Percentiles rank a stretch among this genome's conserved stretches.
These are phyloP conservation scores for Plectosphaerella cucumerina DNA, from an alignment of 2,329 filamentous ascomycete genomes.

Conservation along the genomic window DNA sequence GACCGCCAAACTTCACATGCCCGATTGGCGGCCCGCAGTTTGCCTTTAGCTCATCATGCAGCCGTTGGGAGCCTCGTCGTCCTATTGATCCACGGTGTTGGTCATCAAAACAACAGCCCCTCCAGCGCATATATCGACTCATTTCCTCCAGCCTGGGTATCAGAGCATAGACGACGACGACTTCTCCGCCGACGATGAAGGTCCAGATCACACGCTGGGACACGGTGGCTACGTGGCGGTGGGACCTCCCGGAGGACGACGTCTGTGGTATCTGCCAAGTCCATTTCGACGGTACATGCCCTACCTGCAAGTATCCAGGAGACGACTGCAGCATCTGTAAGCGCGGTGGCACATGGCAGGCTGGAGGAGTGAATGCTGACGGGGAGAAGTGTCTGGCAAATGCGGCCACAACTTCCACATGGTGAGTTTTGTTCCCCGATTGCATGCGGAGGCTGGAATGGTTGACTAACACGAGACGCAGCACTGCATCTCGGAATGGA, in stretches of 20 bases:
- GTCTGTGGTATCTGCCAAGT: slow-evolving; percentile 98
- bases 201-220: slow-evolving; percentile 93
- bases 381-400: slow-evolving; percentile 75
- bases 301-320: slow-evolving; percentile 95
- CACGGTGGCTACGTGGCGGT: slow-evolving; percentile 92
- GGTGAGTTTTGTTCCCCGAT: slow-evolving; percentile 49
- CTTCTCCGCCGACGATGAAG: slow-evolving; percentile 63
- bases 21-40: too few relatives aligned
- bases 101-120: too few relatives aligned
- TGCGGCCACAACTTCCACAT: slow-evolving; percentile 98
- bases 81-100: too few relatives aligned
- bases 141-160: too few relatives aligned
- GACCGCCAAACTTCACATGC: background rate
- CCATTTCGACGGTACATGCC: slow-evolving; percentile 95
- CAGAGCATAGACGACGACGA: too few relatives aligned
- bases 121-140: too few relatives aligned
- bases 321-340: slow-evolving; percentile 89
- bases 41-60: too few relatives aligned
- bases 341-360: slow-evolving; percentile 24
- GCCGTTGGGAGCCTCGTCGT: too few relatives aligned
- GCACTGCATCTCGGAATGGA: slow-evolving; percentile 97
- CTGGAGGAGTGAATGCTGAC: background rate
- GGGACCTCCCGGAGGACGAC: slow-evolving; percentile 96
- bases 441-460: background rate
- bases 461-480: slow-evolving; percentile 29